Conservation (phyloP, 768 basidiomycete genomes). For the Termitomyces sp. region DNA sequence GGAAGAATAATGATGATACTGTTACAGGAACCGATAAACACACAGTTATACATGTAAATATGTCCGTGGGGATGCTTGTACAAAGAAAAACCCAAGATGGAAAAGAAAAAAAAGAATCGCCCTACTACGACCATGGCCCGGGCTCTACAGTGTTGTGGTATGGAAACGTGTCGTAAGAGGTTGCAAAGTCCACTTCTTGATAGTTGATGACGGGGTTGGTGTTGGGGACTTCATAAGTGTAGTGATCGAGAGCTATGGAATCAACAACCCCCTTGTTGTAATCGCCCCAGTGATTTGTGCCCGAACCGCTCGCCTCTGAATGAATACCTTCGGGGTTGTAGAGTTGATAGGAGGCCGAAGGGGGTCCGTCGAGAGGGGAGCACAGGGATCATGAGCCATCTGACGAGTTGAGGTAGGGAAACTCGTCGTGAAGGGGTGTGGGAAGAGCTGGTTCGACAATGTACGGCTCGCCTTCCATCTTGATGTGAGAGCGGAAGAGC, state of each 20-base stretch:
- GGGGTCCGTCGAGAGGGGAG: constrained; percentile 31
- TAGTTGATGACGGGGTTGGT: constrained; percentile 17
- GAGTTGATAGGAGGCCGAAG: constrained; percentile 12
- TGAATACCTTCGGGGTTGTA: constrained; percentile 15
- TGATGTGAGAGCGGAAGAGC: constrained; percentile 10
- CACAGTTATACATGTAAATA: constrained; percentile 13
- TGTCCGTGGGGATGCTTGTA: constrained; percentile 14
- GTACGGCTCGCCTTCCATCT: constrained; percentile 17
- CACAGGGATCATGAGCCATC: constrained; percentile 28
- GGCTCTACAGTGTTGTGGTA: constrained; percentile 17
- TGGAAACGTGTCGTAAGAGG: constrained; percentile 14
- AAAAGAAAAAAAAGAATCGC: constrained; percentile 3
- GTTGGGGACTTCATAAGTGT: constrained; percentile 12
- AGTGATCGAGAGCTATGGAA: constrained; percentile 17
- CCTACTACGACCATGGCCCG: constrained; percentile 16
- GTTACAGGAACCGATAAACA: constrained; percentile 11
- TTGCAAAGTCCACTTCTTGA: constrained; percentile 17
- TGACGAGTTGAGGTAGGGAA: constrained; percentile 23
- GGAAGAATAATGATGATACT: constrained; percentile 10
- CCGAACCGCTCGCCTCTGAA: constrained; percentile 24
- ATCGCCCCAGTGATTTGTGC: constrained; percentile 23
- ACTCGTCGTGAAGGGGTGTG: constrained; percentile 27
- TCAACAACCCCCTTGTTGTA: constrained; percentile 20
- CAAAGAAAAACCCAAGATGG: constrained; percentile 5
- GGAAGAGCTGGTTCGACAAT: constrained; percentile 15